Evolutionary conservation across 495 filamentous ascomycete species (phyloP).

Genomic region (Trichoderma parareesei): DNA sequence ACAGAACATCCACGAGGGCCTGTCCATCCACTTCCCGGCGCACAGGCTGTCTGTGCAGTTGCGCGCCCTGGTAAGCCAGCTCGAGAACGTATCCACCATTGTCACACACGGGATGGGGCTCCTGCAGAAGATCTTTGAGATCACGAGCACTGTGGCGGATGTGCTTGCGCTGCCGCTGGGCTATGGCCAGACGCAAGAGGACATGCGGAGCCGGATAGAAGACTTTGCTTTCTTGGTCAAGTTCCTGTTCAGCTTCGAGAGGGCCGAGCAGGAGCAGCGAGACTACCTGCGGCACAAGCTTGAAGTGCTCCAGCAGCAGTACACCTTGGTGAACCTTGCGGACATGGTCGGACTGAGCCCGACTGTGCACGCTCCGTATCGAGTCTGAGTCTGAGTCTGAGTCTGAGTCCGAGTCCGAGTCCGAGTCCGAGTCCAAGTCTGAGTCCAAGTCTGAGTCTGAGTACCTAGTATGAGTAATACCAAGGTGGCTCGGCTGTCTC

Average conservation of each 20-base stretch:
- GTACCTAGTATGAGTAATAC: neutral
- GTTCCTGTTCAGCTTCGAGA: slow-evolving; percentile 12
- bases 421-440: neutral
- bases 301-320: slow-evolving; percentile 2
- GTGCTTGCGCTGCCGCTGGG: slow-evolving; percentile 12
- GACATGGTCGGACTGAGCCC: neutral
- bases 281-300: slow-evolving; percentile 5
- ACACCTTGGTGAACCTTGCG: slow-evolving; percentile 10
- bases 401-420: no score
- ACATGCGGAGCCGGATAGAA: slow-evolving; percentile 8
- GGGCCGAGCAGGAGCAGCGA: neutral
- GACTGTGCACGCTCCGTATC: neutral
- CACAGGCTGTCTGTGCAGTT: slow-evolving; percentile 12
- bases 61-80: slow-evolving; percentile 9
- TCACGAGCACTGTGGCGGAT: slow-evolving; percentile 13
- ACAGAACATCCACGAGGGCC: slow-evolving; percentile 8
- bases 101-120: slow-evolving; percentile 12
- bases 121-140: slow-evolving; percentile 15
- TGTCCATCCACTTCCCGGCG: slow-evolving; percentile 6
- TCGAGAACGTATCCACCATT: slow-evolving; percentile 8
- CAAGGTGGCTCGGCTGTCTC: neutral
- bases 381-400: neutral
- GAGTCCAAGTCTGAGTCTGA: no score
- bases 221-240: slow-evolving; percentile 8
- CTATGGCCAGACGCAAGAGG: neutral